phyloP scores from a whole-genome alignment of 129 eudicot species.

The Erigeron canadensis region DNA sequence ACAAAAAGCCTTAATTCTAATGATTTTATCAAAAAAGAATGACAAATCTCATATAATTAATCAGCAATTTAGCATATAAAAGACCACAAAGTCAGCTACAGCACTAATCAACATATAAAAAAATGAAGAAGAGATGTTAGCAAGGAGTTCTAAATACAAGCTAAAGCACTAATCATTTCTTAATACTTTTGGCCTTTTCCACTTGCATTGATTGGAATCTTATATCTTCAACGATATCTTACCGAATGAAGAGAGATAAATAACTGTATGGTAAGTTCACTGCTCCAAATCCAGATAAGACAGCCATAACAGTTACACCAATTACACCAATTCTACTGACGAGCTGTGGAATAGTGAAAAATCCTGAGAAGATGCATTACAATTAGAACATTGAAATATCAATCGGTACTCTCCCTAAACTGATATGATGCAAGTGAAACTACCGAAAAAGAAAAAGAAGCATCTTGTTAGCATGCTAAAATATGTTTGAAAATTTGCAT shows the following conservation, averaged over 20 bases:
- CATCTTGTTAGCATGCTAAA: conserved; percentile 8
- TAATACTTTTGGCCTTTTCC: background rate
- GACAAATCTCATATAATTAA: background rate
- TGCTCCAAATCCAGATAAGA: conserved; percentile 97
- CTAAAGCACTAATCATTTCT: conserved; percentile 5
- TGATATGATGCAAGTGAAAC: background rate
- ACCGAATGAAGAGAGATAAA: conserved; percentile 93
- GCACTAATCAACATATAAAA: background rate
- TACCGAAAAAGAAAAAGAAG: background rate
- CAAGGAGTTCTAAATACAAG: background rate
- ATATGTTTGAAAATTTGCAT: background rate
- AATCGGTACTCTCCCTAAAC: background rate
- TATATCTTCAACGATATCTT: conserved; percentile 22
- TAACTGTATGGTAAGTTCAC: conserved; percentile 98
- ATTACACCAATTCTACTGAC: conserved; percentile 99
- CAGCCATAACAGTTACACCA: conserved; percentile 98
- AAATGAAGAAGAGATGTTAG: background rate
- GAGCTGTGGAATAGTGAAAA: conserved; percentile 96
- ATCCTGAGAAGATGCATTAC: conserved; percentile 51
- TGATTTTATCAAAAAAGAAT: background rate
- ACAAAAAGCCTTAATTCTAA: conserved; percentile 4
- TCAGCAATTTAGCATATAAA: background rate
- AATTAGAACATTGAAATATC: conserved; percentile 18
- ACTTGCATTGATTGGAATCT: conserved; percentile 17
- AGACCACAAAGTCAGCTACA: conserved; percentile 2